Conservation (phyloP, 352 stramenopile genomes). For the Aphanomyces astaci region DNA sequence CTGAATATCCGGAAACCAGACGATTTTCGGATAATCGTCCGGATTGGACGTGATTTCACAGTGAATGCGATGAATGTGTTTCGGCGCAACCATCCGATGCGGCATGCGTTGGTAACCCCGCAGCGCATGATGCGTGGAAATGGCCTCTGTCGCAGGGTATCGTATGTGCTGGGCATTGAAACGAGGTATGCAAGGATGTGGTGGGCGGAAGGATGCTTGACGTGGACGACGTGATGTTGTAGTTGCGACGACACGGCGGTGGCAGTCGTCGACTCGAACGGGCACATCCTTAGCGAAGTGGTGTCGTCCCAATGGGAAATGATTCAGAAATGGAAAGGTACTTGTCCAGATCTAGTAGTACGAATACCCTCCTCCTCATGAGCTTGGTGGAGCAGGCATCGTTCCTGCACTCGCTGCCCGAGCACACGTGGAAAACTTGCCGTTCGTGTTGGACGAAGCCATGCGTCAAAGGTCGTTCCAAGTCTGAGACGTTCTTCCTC, state of each 20-base stretch:
- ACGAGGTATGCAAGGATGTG: conserved; percentile 47
- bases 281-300: conserved; percentile 88
- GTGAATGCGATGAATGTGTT: background rate
- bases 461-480: conserved; percentile 87
- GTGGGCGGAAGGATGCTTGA: background rate
- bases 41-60: too few species aligned
- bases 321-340: conserved; percentile 78
- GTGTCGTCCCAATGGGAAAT: conserved; percentile 91
- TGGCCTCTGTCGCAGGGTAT: conserved; percentile 25
- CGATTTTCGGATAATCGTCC: too few species aligned
- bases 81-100: background rate
- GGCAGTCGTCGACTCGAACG: conserved; percentile 85
- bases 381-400: conserved; percentile 61
- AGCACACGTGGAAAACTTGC: conserved; percentile 93
- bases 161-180: conserved; percentile 91
- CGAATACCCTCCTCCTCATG: too few species aligned
- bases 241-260: conserved; percentile 93
- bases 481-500: too few species aligned
- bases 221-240: background rate
- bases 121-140: background rate
- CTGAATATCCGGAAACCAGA: too few species aligned
- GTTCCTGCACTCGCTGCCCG: conserved; percentile 91
- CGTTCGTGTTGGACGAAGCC: conserved; percentile 87
- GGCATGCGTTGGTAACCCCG: background rate
- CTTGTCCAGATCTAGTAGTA: too few species aligned